phyloP scores from a whole-genome alignment of 495 filamentous ascomycete species.

The Sabuloglossum arenarium region DNA sequence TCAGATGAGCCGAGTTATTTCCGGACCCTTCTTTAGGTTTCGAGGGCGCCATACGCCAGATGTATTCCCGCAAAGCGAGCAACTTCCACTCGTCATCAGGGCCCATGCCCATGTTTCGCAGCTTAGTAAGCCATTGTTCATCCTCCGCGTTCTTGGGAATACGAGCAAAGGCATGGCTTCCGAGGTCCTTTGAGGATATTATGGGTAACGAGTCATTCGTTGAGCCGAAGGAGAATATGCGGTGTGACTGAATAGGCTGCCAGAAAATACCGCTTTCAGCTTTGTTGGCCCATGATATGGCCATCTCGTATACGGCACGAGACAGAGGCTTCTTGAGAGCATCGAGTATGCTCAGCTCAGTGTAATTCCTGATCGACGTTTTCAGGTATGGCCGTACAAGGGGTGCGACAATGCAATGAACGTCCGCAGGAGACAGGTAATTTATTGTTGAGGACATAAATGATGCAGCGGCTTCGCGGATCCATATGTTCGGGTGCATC shows the following conservation, averaged over 20 bases:
- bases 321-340: constrained; percentile 68
- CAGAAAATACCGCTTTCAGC: constrained; percentile 66
- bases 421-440: constrained; percentile 64
- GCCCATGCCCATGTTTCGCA: constrained; percentile 67
- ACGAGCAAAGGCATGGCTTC: constrained; percentile 22
- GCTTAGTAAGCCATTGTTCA: constrained; percentile 72
- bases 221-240: constrained; percentile 43
- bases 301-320: constrained; percentile 61
- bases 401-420: constrained; percentile 60
- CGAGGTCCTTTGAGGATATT: constrained; percentile 10
- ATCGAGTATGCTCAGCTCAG: constrained; percentile 57
- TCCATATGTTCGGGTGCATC: constrained; percentile 89
- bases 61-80: constrained; percentile 68
- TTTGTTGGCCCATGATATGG: constrained; percentile 68
- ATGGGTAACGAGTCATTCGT: constrained; percentile 17
- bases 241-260: constrained; percentile 46
- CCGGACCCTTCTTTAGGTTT: constrained; percentile 34
- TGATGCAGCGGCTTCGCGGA: constrained; percentile 67
- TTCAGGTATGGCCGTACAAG: constrained; percentile 70
- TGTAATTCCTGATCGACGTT: constrained; percentile 36
- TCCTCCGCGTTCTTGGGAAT: constrained; percentile 76
- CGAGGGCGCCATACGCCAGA: constrained; percentile 63
- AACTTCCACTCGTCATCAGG: constrained; percentile 81
- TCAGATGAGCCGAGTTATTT: constrained; percentile 26
- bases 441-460: constrained; percentile 59